Evolutionary conservation across 2,329 filamentous ascomycete genomes (phyloP), one percentile per base, ranked within the genome.

Genomic region (Colletotrichum musae): DNA sequence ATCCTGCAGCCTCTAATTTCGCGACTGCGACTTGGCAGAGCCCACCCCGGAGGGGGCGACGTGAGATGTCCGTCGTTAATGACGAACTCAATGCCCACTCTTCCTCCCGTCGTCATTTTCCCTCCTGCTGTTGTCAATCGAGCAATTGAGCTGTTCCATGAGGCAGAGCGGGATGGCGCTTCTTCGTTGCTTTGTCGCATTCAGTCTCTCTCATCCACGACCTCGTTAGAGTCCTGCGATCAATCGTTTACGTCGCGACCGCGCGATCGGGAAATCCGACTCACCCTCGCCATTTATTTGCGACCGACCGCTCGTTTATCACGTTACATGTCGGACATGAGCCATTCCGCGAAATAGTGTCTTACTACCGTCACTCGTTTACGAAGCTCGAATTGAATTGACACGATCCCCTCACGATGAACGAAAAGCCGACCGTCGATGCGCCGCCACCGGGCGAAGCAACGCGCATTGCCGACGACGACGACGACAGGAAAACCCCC

Each of bases 41-140:
- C 56, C 63, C 67, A 67, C 67, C 6, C 62, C 56, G 54, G 56
- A 24, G 21, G 32, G 32, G 32, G 32, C 32, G 32, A 36, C 10
- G 32, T 45, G 56, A 57, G 54, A 54, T 57, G 53, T 48, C 24
- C 18, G 52, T 53, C 53, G 41, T 52, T 48, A 43, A 67, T 70
- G 67, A 70, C 67, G 67, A 67, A 67, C 50, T 58, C 56, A 43
- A 45, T 61, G 51, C 51, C 67, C 67, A 51, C 57, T 70, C 43
- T 61, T 67, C 51, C 61, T 48, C 47, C 45, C 36, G 28, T 0
- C 24, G 24, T 21, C 1, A 7, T 13, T 48, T 45, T n/a, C n/a
- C 18, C 24, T 32, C 50, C 18, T 53, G 50, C 50, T 41, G 6
- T 47, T 32, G 24, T 52, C 67, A 48, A 39, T 52, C 21, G 48